Conservation (phyloP, 768 basidiomycete genomes). For the Trametes maxima region DNA sequence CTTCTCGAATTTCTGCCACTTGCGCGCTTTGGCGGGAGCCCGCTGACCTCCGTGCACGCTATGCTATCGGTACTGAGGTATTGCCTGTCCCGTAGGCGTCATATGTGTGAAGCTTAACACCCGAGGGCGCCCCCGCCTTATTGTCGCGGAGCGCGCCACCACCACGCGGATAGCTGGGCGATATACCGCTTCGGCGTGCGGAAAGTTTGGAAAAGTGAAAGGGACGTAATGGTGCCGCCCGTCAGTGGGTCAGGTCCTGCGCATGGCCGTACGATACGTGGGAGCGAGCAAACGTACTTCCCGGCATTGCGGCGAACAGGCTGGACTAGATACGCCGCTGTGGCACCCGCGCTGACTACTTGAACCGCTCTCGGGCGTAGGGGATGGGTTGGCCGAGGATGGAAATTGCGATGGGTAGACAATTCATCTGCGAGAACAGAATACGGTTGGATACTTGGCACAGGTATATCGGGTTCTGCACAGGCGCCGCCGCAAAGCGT, state of each 20-base stretch:
- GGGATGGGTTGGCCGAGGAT: not conserved
- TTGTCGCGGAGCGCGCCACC: slow-evolving; percentile 3
- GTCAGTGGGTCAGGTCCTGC: not conserved
- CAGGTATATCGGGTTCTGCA: slow-evolving; percentile 6
- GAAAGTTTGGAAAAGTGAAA: not conserved
- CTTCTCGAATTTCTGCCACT: not conserved
- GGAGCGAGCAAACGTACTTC: not conserved
- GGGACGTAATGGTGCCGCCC: slow-evolving; percentile 4
- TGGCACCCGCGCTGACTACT: not conserved
- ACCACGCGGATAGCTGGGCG: not conserved
- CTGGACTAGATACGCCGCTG: too few species aligned
- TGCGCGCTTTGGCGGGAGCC: not conserved
- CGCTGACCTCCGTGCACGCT: not conserved
- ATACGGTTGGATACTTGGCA: slow-evolving; percentile 8
- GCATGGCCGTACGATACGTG: not conserved
- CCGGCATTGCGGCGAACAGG: slow-evolving; percentile 3
- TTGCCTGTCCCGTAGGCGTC: not conserved
- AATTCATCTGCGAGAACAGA: not conserved
- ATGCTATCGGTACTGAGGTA: not conserved
- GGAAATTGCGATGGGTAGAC: not conserved
- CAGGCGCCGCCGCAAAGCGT: not conserved
- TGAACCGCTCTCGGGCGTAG: not conserved
- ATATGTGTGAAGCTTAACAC: not conserved
- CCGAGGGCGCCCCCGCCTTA: not conserved
- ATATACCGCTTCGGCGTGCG: not conserved